phyloP scores from a whole-genome alignment of 2,329 filamentous ascomycete species.

The Sporothrix mexicana region DNA sequence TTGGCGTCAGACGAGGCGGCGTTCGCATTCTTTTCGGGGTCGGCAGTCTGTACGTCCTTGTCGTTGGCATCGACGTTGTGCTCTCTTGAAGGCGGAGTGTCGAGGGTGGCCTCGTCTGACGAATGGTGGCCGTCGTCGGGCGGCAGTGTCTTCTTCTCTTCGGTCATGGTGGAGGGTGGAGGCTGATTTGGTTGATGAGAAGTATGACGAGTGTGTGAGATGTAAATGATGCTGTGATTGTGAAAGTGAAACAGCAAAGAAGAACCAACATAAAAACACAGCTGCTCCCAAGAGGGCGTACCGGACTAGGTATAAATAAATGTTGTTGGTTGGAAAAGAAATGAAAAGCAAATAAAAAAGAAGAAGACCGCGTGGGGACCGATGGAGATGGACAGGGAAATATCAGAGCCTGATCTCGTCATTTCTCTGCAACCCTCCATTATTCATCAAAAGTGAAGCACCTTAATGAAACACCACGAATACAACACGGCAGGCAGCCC shows the following conservation, averaged over 20 bases:
- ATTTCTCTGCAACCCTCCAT: background rate
- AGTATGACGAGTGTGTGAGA: too few species aligned
- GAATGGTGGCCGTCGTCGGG: slow-evolving; percentile 14
- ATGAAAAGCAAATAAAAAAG: background rate
- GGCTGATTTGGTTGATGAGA: background rate
- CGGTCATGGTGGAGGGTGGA: background rate
- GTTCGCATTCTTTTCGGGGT: background rate
- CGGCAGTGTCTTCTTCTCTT: slow-evolving; percentile 1
- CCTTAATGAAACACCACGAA: too few species aligned
- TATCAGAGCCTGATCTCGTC: background rate
- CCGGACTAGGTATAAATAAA: background rate
- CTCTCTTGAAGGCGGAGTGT: background rate
- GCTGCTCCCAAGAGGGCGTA: background rate
- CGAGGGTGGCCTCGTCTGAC: slow-evolving; percentile 12
- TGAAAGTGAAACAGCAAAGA: background rate
- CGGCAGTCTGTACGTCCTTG: background rate
- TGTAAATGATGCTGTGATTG: background rate
- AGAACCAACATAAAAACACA: background rate
- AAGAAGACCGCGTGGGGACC: background rate
- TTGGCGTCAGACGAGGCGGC: background rate
- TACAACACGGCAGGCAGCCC: too few species aligned
- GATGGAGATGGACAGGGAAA: slow-evolving; percentile 6
- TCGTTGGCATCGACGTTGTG: background rate
- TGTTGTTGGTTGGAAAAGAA: background rate
- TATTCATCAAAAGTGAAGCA: background rate